Evolutionary conservation across 345 rosid species (phyloP).

Genomic region (Eutrema heterophyllum): DNA sequence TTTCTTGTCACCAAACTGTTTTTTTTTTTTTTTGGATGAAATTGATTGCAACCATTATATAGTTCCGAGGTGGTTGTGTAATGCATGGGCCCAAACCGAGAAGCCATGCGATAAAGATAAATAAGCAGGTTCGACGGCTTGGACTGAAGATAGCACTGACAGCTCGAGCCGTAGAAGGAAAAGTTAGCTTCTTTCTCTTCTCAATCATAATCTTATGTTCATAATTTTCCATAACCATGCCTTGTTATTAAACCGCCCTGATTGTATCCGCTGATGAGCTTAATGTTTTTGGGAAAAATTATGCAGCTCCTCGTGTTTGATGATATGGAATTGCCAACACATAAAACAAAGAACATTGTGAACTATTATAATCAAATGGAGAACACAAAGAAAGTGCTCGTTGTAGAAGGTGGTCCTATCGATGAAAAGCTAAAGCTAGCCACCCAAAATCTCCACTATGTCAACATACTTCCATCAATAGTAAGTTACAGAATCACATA

Average conservation of each 20-base stretch:
- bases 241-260: not conserved
- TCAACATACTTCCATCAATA: slow-evolving; percentile 76
- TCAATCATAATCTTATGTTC: not conserved
- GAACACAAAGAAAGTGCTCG: slow-evolving; percentile 70
- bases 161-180: slow-evolving; percentile 95
- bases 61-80: slow-evolving; percentile 85
- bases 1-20: not conserved
- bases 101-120: slow-evolving; percentile 86
- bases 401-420: slow-evolving; percentile 74
- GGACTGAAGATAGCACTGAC: slow-evolving; percentile 91
- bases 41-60: slow-evolving; percentile 9
- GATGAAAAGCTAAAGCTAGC: slow-evolving; percentile 87
- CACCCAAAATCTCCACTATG: slow-evolving; percentile 84
- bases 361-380: slow-evolving; percentile 67
- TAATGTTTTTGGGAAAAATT: not conserved
- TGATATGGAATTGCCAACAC: slow-evolving; percentile 70
- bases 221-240: not conserved
- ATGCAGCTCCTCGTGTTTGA: slow-evolving; percentile 85
- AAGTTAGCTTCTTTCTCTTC: slow-evolving; percentile 45
- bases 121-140: slow-evolving; percentile 84
- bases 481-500: slow-evolving; percentile 46
- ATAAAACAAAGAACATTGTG: slow-evolving; percentile 81
- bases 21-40: not conserved
- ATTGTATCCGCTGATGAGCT: not conserved
- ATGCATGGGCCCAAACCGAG: slow-evolving; percentile 97